phyloP scores from a whole-genome alignment of 2,329 filamentous ascomycete species.

The Penicillium italicum region DNA sequence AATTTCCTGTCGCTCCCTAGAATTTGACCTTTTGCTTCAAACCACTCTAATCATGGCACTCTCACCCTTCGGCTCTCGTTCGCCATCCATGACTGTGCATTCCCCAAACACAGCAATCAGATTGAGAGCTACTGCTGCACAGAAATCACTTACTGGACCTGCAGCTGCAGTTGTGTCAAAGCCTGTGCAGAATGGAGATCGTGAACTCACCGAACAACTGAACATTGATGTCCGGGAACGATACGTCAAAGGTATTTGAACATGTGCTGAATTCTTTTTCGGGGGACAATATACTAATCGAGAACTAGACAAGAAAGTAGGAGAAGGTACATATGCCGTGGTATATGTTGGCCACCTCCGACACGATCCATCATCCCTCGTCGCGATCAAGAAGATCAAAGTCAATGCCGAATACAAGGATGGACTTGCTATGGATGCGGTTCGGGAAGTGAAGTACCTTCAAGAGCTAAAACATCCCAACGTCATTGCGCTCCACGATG shows the following conservation, averaged over 20 bases:
- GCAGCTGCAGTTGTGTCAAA: constrained; percentile 12
- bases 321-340: constrained; percentile 94
- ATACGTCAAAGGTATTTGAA: constrained; percentile 72
- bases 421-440: constrained; percentile 88
- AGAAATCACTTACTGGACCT: constrained; percentile 23
- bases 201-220: constrained; percentile 65
- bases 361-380: constrained; percentile 64
- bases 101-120: constrained; percentile 33
- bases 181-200: constrained; percentile 26
- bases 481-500: constrained; percentile 86
- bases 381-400: constrained; percentile 64
- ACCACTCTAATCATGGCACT: constrained; percentile 35
- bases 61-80: constrained; percentile 43
- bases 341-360: constrained; percentile 86
- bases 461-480: constrained; percentile 94
- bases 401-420: constrained; percentile 66
- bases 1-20: background rate
- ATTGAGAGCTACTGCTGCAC: constrained; percentile 35
- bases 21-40: background rate
- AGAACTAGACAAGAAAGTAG: constrained; percentile 73
- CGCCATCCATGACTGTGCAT: constrained; percentile 34
- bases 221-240: constrained; percentile 80
- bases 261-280: background rate
- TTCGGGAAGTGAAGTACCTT: constrained; percentile 92
- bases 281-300: background rate